phyloP scores from a whole-genome alignment of 1,284 basidiomycete species.

The Earliella scabrosa region DNA sequence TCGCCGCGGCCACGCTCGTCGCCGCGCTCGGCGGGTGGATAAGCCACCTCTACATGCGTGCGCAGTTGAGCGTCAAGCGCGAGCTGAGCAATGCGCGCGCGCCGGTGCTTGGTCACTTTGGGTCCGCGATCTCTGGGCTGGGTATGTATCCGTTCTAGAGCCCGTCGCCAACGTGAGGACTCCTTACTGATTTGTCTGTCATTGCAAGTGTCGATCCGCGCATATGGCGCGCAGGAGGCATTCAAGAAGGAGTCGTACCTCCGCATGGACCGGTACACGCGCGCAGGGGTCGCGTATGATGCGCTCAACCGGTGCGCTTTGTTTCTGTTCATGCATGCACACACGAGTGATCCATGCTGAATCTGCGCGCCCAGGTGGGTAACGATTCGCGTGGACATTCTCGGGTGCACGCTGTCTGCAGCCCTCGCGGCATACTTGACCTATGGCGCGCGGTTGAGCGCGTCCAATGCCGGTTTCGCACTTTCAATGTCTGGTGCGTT shows the following conservation, averaged over 20 bases:
- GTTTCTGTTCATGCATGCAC: not conserved
- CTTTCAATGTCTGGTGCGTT: slow-evolving; percentile 50
- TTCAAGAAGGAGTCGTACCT: slow-evolving; percentile 49
- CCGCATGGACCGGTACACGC: slow-evolving; percentile 54
- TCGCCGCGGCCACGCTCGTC: slow-evolving; percentile 43
- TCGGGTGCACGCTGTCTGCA: slow-evolving; percentile 55
- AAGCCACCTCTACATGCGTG: slow-evolving; percentile 62
- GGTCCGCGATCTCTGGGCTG: slow-evolving; percentile 68
- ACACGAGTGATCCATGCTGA: not conserved
- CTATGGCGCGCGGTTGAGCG: slow-evolving; percentile 43
- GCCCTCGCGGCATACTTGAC: slow-evolving; percentile 58
- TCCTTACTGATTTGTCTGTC: too few species aligned
- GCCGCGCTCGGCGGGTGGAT: slow-evolving; percentile 48
- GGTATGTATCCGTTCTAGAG: slow-evolving; percentile 44
- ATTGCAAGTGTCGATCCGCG: slow-evolving; percentile 69
- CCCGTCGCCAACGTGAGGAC: too few species aligned
- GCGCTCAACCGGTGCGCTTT: slow-evolving; percentile 52
- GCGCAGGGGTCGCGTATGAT: slow-evolving; percentile 51
- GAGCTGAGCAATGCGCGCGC: slow-evolving; percentile 72
- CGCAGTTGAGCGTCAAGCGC: slow-evolving; percentile 78
- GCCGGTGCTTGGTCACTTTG: slow-evolving; percentile 73
- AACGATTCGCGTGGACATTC: slow-evolving; percentile 41
- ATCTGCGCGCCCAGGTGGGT: slow-evolving; percentile 18
- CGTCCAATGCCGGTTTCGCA: slow-evolving; percentile 52
- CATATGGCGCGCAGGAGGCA: slow-evolving; percentile 54